Evolutionary conservation across 1,284 basidiomycete species (phyloP).

Genomic region (Papiliotrema terrestris): DNA sequence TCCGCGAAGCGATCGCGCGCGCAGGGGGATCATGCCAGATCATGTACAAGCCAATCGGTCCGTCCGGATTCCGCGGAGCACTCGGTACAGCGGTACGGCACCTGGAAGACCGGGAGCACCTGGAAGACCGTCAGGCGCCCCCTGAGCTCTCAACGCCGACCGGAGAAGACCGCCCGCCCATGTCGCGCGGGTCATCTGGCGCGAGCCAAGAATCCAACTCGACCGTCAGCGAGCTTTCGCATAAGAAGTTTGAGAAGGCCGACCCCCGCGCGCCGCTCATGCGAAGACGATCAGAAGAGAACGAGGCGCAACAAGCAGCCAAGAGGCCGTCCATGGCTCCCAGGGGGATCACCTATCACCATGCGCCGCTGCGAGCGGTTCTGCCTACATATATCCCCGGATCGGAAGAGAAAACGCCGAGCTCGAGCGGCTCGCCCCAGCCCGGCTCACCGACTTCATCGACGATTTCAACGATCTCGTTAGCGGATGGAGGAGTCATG

Average conservation of each 20-base stretch:
- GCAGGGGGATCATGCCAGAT: conserved; percentile 83
- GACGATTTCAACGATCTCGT: conserved; percentile 48
- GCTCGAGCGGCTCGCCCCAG: conserved; percentile 9
- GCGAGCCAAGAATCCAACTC: conserved; percentile 24
- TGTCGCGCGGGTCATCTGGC: conserved; percentile 34
- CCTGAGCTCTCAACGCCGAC: neutral
- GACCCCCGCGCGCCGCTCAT: conserved; percentile 24
- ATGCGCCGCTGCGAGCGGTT: conserved; percentile 6
- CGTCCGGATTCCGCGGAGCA: conserved; percentile 65
- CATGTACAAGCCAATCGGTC: conserved; percentile 85
- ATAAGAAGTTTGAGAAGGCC: conserved; percentile 11
- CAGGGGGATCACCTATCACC: conserved; percentile 40
- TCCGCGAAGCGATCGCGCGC: conserved; percentile 33
- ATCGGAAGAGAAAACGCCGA: conserved; percentile 1
- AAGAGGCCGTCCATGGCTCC: conserved; percentile 39
- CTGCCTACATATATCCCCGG: neutral
- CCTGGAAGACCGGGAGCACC: conserved; percentile 37
- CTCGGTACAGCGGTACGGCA: conserved; percentile 70
- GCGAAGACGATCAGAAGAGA: conserved; percentile 45
- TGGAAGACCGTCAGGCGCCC: neutral
- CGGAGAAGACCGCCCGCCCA: conserved; percentile 20
- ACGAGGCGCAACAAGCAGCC: conserved; percentile 15
- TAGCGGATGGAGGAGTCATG: conserved; percentile 53
- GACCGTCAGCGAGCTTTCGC: conserved; percentile 26
- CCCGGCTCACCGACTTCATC: conserved; percentile 36